A percentile compares a stretch with the other conserved stretches of the same genome.
These are phyloP conservation scores for Pythium brachiatum DNA, from an alignment of 352 stramenopile species.

Conservation along the genomic window DNA sequence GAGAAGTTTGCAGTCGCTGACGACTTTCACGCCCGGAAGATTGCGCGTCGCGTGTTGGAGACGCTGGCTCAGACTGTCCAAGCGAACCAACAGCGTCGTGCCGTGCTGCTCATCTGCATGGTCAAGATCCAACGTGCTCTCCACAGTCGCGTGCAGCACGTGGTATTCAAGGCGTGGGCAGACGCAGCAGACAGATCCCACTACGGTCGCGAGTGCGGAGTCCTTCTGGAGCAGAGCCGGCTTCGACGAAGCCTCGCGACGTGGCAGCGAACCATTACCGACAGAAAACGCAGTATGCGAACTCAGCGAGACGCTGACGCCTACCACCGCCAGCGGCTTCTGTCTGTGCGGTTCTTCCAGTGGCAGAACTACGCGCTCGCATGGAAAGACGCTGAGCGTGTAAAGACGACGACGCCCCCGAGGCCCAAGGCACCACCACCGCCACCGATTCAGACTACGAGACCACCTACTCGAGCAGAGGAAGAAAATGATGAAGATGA, in stretches of 20 bases:
- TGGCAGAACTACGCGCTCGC: slow-evolving; percentile 77
- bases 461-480: neutral
- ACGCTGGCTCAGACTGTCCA: slow-evolving; percentile 7
- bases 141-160: slow-evolving; percentile 1
- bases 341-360: slow-evolving; percentile 54
- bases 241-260: neutral
- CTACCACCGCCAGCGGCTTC: slow-evolving; percentile 34
- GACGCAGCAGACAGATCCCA: neutral
- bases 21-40: neutral
- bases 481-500: neutral
- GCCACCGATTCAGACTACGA: neutral
- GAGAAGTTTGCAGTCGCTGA: neutral
- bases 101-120: slow-evolving; percentile 47
- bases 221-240: neutral
- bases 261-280: slow-evolving; percentile 13
- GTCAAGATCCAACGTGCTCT: slow-evolving; percentile 39
- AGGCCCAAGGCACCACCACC: neutral
- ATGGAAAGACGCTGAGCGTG: slow-evolving; percentile 46
- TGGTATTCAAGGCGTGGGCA: slow-evolving; percentile 8
- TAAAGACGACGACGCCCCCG: neutral
- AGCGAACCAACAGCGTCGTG: slow-evolving; percentile 35
- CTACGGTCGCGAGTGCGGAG: neutral
- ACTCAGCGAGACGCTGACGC: slow-evolving; percentile 19
- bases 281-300: slow-evolving; percentile 6
- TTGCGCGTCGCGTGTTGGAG: neutral